Percentiles rank a stretch among this genome's conserved stretches.
These are phyloP conservation scores for Orbilia brochopaga DNA, from an alignment of 2,329 filamentous ascomycete species.

Conservation along the genomic window DNA sequence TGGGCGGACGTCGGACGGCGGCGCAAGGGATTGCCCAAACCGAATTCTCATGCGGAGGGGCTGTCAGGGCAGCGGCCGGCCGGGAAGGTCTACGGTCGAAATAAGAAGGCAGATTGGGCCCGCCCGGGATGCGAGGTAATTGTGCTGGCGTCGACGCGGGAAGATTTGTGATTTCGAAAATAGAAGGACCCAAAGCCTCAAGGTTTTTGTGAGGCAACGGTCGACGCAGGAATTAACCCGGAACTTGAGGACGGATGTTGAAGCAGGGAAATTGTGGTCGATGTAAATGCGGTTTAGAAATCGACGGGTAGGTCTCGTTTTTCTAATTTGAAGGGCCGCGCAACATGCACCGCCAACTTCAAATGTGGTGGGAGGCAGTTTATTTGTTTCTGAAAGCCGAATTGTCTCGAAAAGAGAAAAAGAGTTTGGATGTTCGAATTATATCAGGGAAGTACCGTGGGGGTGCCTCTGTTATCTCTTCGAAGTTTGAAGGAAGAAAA, in stretches of 20 bases:
- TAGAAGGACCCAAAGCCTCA: constrained; percentile 50
- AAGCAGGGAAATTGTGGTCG: constrained; percentile 45
- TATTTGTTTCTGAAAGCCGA: constrained; percentile 16
- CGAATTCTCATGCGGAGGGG: constrained; percentile 16
- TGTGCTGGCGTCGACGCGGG: constrained; percentile 46
- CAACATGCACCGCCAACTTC: constrained; percentile 29
- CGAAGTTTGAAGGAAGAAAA: constrained; percentile 21
- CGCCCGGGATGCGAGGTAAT: constrained; percentile 37
- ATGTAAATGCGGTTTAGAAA: constrained; percentile 18
- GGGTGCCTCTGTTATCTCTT: constrained; percentile 42
- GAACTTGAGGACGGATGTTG: constrained; percentile 40
- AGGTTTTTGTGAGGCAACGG: constrained; percentile 28
- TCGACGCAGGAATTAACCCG: constrained; percentile 37
- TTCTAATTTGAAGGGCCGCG: neutral
- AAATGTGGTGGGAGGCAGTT: constrained; percentile 14
- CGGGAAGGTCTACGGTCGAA: constrained; percentile 46
- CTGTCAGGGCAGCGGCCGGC: constrained; percentile 17
- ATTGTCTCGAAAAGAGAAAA: constrained; percentile 29
- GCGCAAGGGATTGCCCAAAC: constrained; percentile 49
- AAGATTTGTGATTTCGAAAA: constrained; percentile 49
- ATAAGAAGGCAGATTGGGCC: constrained; percentile 40
- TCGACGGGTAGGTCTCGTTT: constrained; percentile 18
- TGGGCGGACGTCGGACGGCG: constrained; percentile 39
- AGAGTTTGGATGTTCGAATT: constrained; percentile 30
- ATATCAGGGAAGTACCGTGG: constrained; percentile 26